A percentile compares a stretch with the other conserved stretches of the same genome.
These are phyloP conservation scores for Entrophospora sp. DNA, from an alignment of 192 early-diverging fungal species.

Conservation along the genomic window DNA sequence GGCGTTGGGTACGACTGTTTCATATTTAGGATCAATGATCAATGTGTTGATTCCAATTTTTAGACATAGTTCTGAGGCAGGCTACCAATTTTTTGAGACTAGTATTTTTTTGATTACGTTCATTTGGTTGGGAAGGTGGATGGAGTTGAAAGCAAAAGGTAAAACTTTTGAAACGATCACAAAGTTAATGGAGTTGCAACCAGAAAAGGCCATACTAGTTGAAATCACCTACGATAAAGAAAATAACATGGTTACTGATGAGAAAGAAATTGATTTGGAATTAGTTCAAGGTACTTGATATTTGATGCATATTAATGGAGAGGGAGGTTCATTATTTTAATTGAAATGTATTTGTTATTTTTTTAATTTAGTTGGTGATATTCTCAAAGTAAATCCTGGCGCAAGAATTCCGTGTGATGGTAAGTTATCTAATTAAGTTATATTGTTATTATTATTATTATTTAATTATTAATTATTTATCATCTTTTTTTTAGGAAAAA, in stretches of 20 bases:
- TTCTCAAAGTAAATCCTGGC: conserved; percentile 62
- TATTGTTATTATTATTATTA: neutral
- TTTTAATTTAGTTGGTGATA: conserved; percentile 57
- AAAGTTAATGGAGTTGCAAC: conserved; percentile 65
- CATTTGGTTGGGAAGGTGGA: conserved; percentile 73
- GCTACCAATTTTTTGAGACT: conserved; percentile 69
- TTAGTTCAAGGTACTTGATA: conserved; percentile 46
- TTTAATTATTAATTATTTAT: neutral
- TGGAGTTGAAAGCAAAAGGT: conserved; percentile 72
- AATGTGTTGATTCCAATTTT: conserved; percentile 12
- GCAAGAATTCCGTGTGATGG: conserved; percentile 70
- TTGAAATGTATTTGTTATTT: no score
- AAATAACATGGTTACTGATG: conserved; percentile 24
- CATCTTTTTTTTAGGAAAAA: conserved; percentile 17
- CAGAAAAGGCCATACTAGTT: conserved; percentile 58
- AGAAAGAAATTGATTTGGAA: conserved; percentile 36
- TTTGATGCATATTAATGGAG: no score
- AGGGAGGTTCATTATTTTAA: no score
- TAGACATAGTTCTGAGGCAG: conserved; percentile 7
- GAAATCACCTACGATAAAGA: conserved; percentile 15
- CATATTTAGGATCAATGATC: conserved; percentile 45
- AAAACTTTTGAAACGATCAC: conserved; percentile 70
- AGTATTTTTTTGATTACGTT: conserved; percentile 68
- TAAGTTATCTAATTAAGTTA: no score
- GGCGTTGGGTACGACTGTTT: conserved; percentile 61